These are phyloP conservation scores for Metschnikowia vanudenii DNA, from an alignment of 805 yeast genomes.

Conservation along the genomic window DNA sequence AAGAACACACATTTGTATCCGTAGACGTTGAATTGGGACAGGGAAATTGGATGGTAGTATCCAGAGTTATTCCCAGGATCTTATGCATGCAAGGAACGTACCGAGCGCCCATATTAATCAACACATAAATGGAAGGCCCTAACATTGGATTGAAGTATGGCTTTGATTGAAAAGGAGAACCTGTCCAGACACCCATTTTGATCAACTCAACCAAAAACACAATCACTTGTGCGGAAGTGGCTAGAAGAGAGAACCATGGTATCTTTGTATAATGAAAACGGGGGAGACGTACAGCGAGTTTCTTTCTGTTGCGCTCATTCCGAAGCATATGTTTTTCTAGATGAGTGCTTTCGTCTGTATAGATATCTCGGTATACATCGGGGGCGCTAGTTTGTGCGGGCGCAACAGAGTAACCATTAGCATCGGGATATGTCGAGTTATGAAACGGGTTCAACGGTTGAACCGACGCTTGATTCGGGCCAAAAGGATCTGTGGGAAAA, in stretches of 20 bases:
- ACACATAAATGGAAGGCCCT: constrained; percentile 67
- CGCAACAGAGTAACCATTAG: constrained; percentile 10
- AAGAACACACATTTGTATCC: constrained; percentile 54
- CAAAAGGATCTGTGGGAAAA: constrained; percentile 9
- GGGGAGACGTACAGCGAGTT: constrained; percentile 18
- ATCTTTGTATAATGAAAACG: constrained; percentile 27
- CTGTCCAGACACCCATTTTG: constrained; percentile 57
- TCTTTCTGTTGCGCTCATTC: constrained; percentile 18
- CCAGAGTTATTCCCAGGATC: constrained; percentile 50
- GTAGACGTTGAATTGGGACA: constrained; percentile 64
- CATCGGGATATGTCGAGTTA: not conserved
- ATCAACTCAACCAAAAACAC: constrained; percentile 64
- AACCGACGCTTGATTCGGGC: not conserved
- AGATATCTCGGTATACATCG: not conserved
- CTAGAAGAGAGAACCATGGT: constrained; percentile 42
- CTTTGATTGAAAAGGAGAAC: constrained; percentile 61
- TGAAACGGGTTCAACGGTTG: constrained; percentile 6
- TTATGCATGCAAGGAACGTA: constrained; percentile 69
- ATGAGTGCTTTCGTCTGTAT: not conserved
- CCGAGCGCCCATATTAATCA: constrained; percentile 68
- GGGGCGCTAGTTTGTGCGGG: not conserved
- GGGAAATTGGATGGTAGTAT: constrained; percentile 49
- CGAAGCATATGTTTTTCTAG: constrained; percentile 8
- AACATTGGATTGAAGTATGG: constrained; percentile 79
- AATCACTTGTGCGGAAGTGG: constrained; percentile 46